Evolutionary conservation across 2,329 filamentous ascomycete species (phyloP), one percentile per base, ranked within the genome.

Genomic region (Aspergillus brasiliensis): DNA sequence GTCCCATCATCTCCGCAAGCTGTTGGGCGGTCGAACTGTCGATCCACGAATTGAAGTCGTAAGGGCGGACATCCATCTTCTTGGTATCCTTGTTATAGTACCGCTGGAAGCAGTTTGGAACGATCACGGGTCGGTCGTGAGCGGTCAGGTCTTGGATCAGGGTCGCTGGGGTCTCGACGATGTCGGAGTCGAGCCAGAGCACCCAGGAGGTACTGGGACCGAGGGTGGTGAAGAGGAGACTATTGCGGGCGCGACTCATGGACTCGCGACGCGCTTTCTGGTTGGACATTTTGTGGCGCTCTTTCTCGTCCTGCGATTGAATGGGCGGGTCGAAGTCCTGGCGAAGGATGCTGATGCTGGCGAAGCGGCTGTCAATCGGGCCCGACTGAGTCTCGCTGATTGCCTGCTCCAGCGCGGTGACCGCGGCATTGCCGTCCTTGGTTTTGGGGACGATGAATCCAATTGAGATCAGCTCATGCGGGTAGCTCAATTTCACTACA

Each of bases 1-100:
- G 89, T 0, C 87, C 91, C 92, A 99, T 93, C 69, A 87, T 87
- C 10, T 84, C 80, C 2, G 86, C 93, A 64, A 99, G 80, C 37
- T 90, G 84, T 71, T 89, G 84, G 1, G 95, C 94, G 2, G 84
- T 88, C 1, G 88, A 84, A 72, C 91, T 96, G 73, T 99, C 95
- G 71, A 94, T 88, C 95, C 95, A 99, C 74, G 91, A 96, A 80
- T 99, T 99, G 83, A 89, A 98, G 79, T 99, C 95, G 75, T 99
- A 99, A 0, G 93, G 88, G 4, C 95, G 87, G 71, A 94, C 87
- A 46, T 88, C 86, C 80, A 86, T 85, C 65, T 86, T 83, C 70
- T 89, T 88, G 54, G 85, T 88, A 13, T 89, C 84, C 49, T 84
- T 85, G 78, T 97, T 89, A 61, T 86, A 87, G 78, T 86, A 98